Percentiles rank a stretch among this genome's conserved stretches.
phyloP scores from a whole-genome alignment of 129 eudicot genomes.

The Daucus carota region DH1_v3.0 NC_030387.2:24301001-24301500 shows the following conservation, averaged over 20 bases:
- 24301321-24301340: constrained; percentile 43
- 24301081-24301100: constrained; percentile 1
- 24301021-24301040: background rate
- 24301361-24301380: constrained; percentile 42
- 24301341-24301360: constrained; percentile 28
- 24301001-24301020: background rate
- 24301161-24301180: constrained; percentile 47
- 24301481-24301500: constrained; percentile 22
- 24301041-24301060: background rate
- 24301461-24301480: constrained; percentile 38
- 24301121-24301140: constrained; percentile 29
- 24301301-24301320: constrained; percentile 25
- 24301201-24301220: constrained; percentile 37
- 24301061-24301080: background rate
- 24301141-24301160: constrained; percentile 39
- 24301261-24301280: constrained; percentile 52
- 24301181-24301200: constrained; percentile 40
- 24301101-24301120: constrained; percentile 26
- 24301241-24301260: constrained; percentile 28
- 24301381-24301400: constrained; percentile 47
- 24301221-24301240: constrained; percentile 43
- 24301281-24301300: constrained; percentile 33
- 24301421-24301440: constrained; percentile 7
- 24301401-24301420: constrained; percentile 15
- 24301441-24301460: constrained; percentile 27